These are phyloP conservation scores for Coriolopsis trogii DNA, from an alignment of 1,284 basidiomycete genomes.

Conservation along the genomic window DNA sequence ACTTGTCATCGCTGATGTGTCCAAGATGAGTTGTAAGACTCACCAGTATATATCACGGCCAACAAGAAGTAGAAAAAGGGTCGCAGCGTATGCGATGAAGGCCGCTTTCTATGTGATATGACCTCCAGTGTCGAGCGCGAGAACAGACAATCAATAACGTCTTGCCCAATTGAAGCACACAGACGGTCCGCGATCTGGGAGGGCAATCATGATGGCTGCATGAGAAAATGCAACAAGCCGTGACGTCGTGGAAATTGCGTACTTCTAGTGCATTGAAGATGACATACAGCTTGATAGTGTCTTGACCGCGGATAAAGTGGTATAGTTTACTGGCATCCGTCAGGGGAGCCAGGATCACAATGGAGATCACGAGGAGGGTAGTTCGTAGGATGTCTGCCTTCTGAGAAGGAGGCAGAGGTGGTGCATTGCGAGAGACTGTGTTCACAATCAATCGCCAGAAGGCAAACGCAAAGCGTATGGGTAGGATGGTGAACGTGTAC, in stretches of 20 bases:
- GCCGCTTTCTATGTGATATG: conserved; percentile 62
- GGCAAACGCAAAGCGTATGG: conserved; percentile 84
- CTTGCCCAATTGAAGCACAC: conserved; percentile 97
- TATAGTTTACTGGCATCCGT: conserved; percentile 99
- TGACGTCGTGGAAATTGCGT: conserved; percentile 28
- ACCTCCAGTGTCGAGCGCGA: conserved; percentile 88
- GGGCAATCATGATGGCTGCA: not conserved
- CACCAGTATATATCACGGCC: conserved; percentile 84
- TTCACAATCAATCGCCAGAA: conserved; percentile 59
- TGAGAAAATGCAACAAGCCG: conserved; percentile 8
- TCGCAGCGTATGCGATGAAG: conserved; percentile 67
- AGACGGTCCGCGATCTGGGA: conserved; percentile 90
- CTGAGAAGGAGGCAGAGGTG: conserved; percentile 78
- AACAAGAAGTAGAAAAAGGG: conserved; percentile 88
- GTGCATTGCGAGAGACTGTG: conserved; percentile 50
- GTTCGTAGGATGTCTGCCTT: conserved; percentile 90
- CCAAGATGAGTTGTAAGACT: conserved; percentile 30
- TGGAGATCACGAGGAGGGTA: conserved; percentile 76
- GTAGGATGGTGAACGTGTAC: conserved; percentile 97
- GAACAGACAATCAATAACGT: conserved; percentile 95
- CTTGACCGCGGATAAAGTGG: conserved; percentile 97
- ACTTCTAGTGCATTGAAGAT: conserved; percentile 99
- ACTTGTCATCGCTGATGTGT: not conserved
- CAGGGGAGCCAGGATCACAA: conserved; percentile 77
- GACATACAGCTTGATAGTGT: conserved; percentile 98